Percentiles rank a stretch among this genome's conserved stretches.
Conservation (phyloP, 2,329 filamentous ascomycete species). For the Xylariales sp. region DNA sequence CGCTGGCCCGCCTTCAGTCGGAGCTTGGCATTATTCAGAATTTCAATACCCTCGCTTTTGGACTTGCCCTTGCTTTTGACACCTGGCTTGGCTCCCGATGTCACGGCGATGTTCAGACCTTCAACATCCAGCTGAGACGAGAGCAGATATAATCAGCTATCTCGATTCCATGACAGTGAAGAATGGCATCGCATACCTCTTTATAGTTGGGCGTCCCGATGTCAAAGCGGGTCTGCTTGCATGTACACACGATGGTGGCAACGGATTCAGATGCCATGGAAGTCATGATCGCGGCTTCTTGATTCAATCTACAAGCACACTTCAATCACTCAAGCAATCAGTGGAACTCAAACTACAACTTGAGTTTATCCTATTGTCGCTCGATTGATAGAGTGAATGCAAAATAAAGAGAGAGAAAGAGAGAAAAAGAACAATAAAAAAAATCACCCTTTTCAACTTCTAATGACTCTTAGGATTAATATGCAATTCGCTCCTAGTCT, state of each 20-base stretch:
- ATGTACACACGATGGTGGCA: conserved; percentile 55
- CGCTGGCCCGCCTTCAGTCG: conserved; percentile 67
- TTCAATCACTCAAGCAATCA: too few relatives aligned
- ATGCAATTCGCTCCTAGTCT: too few relatives aligned
- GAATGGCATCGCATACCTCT: conserved; percentile 38
- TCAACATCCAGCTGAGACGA: conserved; percentile 63
- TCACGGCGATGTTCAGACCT: conserved; percentile 66
- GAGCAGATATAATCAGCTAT: not conserved
- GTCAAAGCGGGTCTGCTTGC: conserved; percentile 65
- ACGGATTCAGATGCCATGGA: conserved; percentile 46
- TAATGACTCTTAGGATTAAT: too few relatives aligned
- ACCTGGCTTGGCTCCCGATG: conserved; percentile 33
- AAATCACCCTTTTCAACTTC: too few relatives aligned
- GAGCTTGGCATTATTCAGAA: conserved; percentile 66
- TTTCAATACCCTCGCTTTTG: conserved; percentile 53
- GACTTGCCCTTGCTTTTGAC: conserved; percentile 46
- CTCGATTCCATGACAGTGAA: not conserved
- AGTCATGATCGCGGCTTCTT: conserved; percentile 32
- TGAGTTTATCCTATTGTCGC: too few relatives aligned
- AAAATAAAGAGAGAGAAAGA: too few relatives aligned
- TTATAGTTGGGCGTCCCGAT: conserved; percentile 50
- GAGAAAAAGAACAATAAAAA: too few relatives aligned
- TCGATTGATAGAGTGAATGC: too few relatives aligned
- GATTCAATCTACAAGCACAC: too few relatives aligned
- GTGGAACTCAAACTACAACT: too few relatives aligned